Evolutionary conservation across 179 eudicot genomes (phyloP).

Genomic region (Drosera spatulata): DNA sequence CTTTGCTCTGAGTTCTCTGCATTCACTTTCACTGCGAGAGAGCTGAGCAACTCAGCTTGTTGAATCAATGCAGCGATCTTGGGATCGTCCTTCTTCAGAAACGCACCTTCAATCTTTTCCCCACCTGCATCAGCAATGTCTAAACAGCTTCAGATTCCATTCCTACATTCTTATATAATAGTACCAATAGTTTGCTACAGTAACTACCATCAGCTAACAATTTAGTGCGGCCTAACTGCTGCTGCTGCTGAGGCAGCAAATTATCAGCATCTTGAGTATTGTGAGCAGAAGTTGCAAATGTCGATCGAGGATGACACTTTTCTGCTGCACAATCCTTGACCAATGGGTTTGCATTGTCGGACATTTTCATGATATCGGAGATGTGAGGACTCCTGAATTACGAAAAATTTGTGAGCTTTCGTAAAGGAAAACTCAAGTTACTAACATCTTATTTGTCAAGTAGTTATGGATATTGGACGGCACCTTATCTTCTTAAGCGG

Average conservation of each 20-base stretch:
- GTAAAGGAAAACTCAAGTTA: conserved; percentile 1
- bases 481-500: conserved; percentile 70
- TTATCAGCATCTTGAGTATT: conserved; percentile 21
- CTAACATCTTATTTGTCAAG: neutral
- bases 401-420: neutral
- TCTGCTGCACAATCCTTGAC: conserved; percentile 18
- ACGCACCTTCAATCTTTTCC: conserved; percentile 51
- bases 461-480: neutral
- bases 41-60: conserved; percentile 94
- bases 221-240: too few species aligned
- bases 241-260: conserved; percentile 15
- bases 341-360: conserved; percentile 17
- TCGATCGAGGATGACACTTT: conserved; percentile 43
- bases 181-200: conserved; percentile 6
- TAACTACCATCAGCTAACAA: conserved; percentile 28
- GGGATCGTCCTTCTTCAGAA: conserved; percentile 79
- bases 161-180: too few species aligned
- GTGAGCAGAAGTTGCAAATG: conserved; percentile 60
- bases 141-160: neutral
- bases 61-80: conserved; percentile 74
- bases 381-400: conserved; percentile 43
- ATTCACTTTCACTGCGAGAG: conserved; percentile 81
- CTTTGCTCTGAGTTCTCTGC: conserved; percentile 66
- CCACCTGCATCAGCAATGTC: conserved; percentile 9
- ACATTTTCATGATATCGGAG: conserved; percentile 25